Conservation (phyloP, 805 yeast genomes). For the Saccharomycopsis selenospora region DNA sequence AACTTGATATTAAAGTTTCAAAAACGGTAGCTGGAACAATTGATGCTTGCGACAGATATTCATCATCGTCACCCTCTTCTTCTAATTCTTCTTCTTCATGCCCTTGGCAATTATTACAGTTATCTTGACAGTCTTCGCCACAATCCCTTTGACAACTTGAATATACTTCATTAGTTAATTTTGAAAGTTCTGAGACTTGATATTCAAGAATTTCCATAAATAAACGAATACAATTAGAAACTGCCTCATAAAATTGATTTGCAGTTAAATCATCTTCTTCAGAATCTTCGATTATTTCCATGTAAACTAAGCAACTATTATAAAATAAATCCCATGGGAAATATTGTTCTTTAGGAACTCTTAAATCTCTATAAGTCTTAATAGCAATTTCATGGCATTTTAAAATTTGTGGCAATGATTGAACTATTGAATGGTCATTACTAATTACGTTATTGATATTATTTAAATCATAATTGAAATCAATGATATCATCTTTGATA, state of each 20-base stretch:
- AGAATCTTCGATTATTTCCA: conserved; percentile 18
- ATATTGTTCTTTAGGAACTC: background rate
- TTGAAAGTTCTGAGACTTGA: conserved; percentile 17
- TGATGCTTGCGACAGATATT: conserved; percentile 15
- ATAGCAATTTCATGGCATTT: background rate
- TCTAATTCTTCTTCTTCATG: conserved; percentile 1
- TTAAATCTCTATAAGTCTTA: background rate
- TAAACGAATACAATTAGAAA: conserved; percentile 9
- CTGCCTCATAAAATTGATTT: conserved; percentile 5
- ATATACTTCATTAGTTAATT: background rate
- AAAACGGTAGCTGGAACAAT: conserved; percentile 18
- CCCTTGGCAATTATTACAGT: background rate
- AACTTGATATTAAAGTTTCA: conserved; percentile 15
- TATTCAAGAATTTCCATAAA: conserved; percentile 10
- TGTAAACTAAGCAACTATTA: conserved; percentile 19
- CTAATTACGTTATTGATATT: conserved; percentile 26
- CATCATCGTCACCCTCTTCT: conserved; percentile 8
- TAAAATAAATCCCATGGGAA: conserved; percentile 21
- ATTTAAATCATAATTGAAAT: conserved; percentile 27
- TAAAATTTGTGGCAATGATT: background rate
- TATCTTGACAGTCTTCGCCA: background rate
- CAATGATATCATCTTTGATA: conserved; percentile 40
- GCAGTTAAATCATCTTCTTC: conserved; percentile 4
- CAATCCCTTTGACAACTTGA: too few species aligned
- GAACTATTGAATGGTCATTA: conserved; percentile 7